These are phyloP conservation scores for Entophlyctis luteolus DNA, from an alignment of 192 early-diverging fungal genomes.

Conservation along the genomic window DNA sequence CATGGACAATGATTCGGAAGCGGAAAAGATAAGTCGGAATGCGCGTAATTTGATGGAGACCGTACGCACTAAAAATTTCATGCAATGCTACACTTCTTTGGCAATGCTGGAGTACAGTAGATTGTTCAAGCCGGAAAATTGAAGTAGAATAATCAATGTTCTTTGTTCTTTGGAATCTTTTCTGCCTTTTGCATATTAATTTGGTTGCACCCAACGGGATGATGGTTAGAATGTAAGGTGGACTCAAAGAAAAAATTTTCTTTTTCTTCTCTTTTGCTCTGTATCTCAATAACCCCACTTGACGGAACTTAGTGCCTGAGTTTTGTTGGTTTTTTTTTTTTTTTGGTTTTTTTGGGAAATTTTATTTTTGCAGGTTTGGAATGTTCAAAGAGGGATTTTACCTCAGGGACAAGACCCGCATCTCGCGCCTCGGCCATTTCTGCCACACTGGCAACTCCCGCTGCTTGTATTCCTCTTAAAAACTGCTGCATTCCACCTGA, in stretches of 20 bases:
- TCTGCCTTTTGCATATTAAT: too few species aligned
- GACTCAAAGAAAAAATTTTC: too few species aligned
- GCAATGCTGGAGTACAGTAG: not conserved
- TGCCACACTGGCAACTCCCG: not conserved
- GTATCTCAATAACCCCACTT: too few species aligned
- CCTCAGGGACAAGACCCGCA: constrained; percentile 9
- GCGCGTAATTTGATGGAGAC: not conserved
- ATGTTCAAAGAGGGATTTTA: not conserved
- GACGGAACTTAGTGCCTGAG: not conserved
- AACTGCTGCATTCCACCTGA: not conserved
- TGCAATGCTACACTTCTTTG: not conserved
- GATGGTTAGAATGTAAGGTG: too few species aligned
- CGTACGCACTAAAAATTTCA: not conserved
- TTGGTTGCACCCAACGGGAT: too few species aligned
- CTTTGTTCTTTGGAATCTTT: too few species aligned
- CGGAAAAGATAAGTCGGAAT: not conserved
- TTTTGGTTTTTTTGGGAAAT: not conserved
- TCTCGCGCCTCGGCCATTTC: constrained; percentile 14
- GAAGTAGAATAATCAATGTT: too few species aligned
- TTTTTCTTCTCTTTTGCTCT: too few species aligned
- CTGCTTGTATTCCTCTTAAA: not conserved
- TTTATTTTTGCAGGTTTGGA: too few species aligned
- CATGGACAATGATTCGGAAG: constrained; percentile 1
- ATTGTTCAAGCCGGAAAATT: not conserved
- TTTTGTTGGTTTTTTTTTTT: not conserved